A percentile compares a stretch with the other conserved stretches of the same genome.
These are phyloP conservation scores for Neurospora sp. DNA, from an alignment of 495 filamentous ascomycete species.

Conservation along the genomic window DNA sequence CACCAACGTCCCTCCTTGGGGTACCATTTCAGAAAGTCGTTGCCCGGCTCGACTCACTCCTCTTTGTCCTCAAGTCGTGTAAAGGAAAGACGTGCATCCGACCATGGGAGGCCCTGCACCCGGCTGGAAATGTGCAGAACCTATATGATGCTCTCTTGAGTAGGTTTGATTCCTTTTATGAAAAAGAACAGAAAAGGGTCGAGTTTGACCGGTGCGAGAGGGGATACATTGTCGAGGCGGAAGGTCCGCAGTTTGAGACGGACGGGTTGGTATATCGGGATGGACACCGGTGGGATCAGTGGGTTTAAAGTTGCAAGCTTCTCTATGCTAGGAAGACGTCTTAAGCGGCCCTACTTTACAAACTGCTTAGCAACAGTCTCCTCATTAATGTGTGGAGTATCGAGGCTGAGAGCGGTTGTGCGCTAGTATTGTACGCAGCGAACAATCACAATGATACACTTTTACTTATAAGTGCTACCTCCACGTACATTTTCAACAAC, in stretches of 20 bases:
- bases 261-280: constrained; percentile 20
- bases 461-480: no score
- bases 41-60: constrained; percentile 46
- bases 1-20: constrained; percentile 29
- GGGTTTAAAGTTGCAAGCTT: constrained; percentile 8
- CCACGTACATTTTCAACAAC: no score
- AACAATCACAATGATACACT: no score
- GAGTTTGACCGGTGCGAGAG: constrained; percentile 47
- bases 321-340: neutral
- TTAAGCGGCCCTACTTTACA: no score
- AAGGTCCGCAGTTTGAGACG: constrained; percentile 45
- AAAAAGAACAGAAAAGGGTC: constrained; percentile 33
- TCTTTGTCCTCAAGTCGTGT: constrained; percentile 58
- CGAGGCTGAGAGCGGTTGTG: no score
- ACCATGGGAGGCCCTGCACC: constrained; percentile 53
- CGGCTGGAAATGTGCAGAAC: constrained; percentile 32
- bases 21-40: constrained; percentile 34
- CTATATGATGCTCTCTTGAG: constrained; percentile 35
- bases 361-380: no score
- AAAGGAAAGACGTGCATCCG: constrained; percentile 42
- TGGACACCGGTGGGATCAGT: constrained; percentile 20
- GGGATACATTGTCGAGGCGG: constrained; percentile 50
- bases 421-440: no score
- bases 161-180: constrained; percentile 49
- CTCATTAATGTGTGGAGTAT: no score